Evolutionary conservation across 495 filamentous ascomycete species (phyloP), one percentile per base, ranked within the genome.

Genomic region (Niebla homalea): DNA sequence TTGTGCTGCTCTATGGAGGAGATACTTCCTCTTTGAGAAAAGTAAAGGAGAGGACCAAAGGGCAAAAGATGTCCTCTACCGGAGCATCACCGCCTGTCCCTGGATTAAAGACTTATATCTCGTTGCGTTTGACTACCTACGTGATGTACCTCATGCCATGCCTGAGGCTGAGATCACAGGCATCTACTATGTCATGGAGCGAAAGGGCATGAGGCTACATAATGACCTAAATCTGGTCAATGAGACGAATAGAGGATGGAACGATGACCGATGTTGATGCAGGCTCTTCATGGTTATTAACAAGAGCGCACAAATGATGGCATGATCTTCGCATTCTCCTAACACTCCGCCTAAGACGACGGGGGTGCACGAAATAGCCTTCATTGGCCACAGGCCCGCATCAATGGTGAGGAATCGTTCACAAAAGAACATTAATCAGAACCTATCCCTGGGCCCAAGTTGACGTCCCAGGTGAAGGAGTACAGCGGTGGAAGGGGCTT

Each of bases 81-180:
- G 74, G n/a, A 69, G 62, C 0, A 60, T 76, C 43, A 69, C 70
- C 37, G 71, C 74, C 3, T 89, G 85, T 64, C 84, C 85, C 1
- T 85, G 85, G 85, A 78, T 77, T 1, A 92, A 88, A 63, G 77
- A 79, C 50, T 62, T 84, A 10, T 73, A 78, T 48, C 69, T 85
- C 67, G 57, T 82, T 22, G 81, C 70, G 0, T 86, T 86, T 57
- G 66, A 64, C 23, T 73, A 71, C 56, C 64, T 79, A 21, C 62
- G 59, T 51, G 61, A 54, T 41, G 25, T 36, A 26, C 60, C 25
- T 18, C 49, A 61, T 2, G 63, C 55, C 2, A 64, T 76, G 62
- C 57, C 20, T 11, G 63, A 65, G 20, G 58, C 63, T 40, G 74
- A 78, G 43, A 39, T 73, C 41, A 63, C 63, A 10, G 63, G 63